Evolutionary conservation across 2,329 filamentous ascomycete species (phyloP).

Genomic region (Alternaria infectoria): DNA sequence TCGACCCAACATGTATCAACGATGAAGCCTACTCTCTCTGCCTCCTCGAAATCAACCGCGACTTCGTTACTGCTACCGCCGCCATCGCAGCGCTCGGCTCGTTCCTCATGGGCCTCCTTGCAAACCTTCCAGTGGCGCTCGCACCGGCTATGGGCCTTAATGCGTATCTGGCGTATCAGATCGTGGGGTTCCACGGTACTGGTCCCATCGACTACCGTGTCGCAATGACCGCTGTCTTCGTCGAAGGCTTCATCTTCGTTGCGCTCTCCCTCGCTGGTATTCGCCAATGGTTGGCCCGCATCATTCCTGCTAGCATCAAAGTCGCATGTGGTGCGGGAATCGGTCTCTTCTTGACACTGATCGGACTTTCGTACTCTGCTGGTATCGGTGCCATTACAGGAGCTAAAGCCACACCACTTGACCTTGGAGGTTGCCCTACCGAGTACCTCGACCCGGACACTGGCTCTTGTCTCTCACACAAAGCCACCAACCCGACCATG

Average conservation of each 20-base stretch:
- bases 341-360: conserved; percentile 80
- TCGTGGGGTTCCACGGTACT: conserved; percentile 78
- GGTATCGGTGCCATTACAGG: conserved; percentile 82
- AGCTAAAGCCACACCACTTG: conserved; percentile 68
- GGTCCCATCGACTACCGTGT: conserved; percentile 71
- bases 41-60: conserved; percentile 68
- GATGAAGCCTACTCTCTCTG: conserved; percentile 70
- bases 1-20: conserved; percentile 58
- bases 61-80: conserved; percentile 83
- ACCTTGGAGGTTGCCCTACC: conserved; percentile 74
- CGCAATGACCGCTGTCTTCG: conserved; percentile 84
- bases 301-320: conserved; percentile 82
- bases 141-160: conserved; percentile 83
- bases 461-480: conserved; percentile 68
- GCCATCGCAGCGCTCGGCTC: conserved; percentile 80
- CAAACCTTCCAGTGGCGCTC: conserved; percentile 77
- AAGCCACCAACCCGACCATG: conserved; percentile 82
- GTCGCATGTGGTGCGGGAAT: conserved; percentile 90
- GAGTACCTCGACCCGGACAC: conserved; percentile 51
- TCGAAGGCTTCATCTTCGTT: conserved; percentile 87
- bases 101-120: conserved; percentile 81
- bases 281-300: conserved; percentile 68
- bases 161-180: conserved; percentile 85
- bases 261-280: conserved; percentile 74
- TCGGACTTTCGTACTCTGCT: conserved; percentile 80